Evolutionary conservation across 345 rosid genomes (phyloP), one percentile per base, ranked within the genome.

Genomic region (Adansonia digitata): DNA sequence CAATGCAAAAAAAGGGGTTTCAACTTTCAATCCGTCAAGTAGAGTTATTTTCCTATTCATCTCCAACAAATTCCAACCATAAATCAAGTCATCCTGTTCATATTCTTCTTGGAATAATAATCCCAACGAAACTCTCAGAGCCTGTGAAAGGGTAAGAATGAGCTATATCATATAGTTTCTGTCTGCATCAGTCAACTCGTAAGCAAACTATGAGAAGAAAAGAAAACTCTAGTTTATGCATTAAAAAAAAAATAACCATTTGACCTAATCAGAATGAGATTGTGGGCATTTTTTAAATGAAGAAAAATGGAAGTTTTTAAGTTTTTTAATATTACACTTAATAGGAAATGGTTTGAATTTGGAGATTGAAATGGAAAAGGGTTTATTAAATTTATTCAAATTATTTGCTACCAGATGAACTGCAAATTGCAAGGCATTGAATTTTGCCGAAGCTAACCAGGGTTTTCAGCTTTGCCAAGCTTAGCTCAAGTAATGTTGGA

Each of bases 61-160:
- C 53, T 67, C 75, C 67, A 77, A 39, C 62, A 69, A 72, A n/a
- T 31, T 22, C 46, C 43, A 39, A 22, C 5, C 74, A 42, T 12
- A 78, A 63, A 29, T 43, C 40, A 69, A 73, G 78, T 75, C 81
- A 51, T 56, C 20, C 4, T 60, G 63, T 56, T 10, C 75, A 72
- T 5, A 22, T 5, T 60, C 49, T 27, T 10, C 14, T 40, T 65
- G 43, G 77, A 75, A 78, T 75, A 70, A 80, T 70, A 37, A 12
- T 64, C 43, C 37, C 49, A 2, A 60, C 65, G 5, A 22, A 80
- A 70, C 81, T 78, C 80, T 75, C 59, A 59, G 69, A 18, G 51
- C 24, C 24, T 6, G 15, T 82, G 83, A 82, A 82, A 77, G 81
- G 88, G 74, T 79, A 80, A 71, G 35, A 68, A n/a, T 24, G 37